A percentile compares a stretch with the other conserved stretches of the same genome.
Conservation (phyloP, 1,139 yeast genomes). For the Pichia norvegensis region DNA sequence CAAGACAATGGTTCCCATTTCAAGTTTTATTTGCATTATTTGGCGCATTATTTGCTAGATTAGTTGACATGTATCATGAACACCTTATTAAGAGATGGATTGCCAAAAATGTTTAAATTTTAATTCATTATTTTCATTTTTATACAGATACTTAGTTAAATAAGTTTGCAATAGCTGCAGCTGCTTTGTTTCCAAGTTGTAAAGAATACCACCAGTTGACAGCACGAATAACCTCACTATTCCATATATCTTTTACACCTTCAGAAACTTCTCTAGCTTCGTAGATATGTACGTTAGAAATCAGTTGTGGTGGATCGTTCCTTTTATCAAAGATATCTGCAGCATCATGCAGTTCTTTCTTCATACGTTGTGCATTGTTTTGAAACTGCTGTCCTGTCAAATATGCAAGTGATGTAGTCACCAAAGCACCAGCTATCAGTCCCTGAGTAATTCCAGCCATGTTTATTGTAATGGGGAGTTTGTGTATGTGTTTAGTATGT, state of each 20-base stretch:
- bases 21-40: constrained; percentile 44
- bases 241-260: constrained; percentile 76
- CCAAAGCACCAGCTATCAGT: constrained; percentile 57
- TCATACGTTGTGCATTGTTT: constrained; percentile 40
- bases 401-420: constrained; percentile 59
- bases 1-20: constrained; percentile 52
- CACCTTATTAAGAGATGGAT: constrained; percentile 48
- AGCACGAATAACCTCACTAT: constrained; percentile 58
- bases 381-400: constrained; percentile 55
- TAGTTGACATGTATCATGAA: constrained; percentile 47
- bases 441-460: constrained; percentile 55
- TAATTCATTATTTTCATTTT: neutral
- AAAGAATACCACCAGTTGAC: constrained; percentile 49
- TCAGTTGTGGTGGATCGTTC: constrained; percentile 36
- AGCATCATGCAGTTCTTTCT: constrained; percentile 42
- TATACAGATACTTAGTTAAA: constrained; percentile 3
- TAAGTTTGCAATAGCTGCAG: constrained; percentile 12
- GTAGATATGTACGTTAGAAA: constrained; percentile 33
- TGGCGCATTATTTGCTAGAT: constrained; percentile 56
- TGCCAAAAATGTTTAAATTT: constrained; percentile 21
- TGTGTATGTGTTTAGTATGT: neutral
- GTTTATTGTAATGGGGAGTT: neutral
- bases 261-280: constrained; percentile 43
- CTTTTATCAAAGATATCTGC: constrained; percentile 43
- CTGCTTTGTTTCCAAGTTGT: constrained; percentile 16